These are phyloP conservation scores for Sporothrix protearum DNA, from an alignment of 2,329 filamentous ascomycete species.

Conservation along the genomic window DNA sequence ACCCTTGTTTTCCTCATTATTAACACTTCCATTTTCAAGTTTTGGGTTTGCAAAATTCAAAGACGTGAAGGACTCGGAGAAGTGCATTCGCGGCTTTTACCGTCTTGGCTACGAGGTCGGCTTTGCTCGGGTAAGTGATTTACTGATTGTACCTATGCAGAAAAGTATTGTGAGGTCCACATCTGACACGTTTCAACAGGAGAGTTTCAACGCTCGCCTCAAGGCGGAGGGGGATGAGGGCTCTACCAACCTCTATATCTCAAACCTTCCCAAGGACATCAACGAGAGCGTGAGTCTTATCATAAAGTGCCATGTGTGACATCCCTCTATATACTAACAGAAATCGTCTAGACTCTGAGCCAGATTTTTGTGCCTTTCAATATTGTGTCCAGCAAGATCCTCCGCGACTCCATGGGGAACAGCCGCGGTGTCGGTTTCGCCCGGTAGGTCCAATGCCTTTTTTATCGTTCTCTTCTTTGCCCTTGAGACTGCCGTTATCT, in stretches of 20 bases:
- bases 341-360: constrained; percentile 62
- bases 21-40: constrained; percentile 45
- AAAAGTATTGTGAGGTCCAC: neutral
- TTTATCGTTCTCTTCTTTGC: neutral
- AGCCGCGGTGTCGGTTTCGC: constrained; percentile 97
- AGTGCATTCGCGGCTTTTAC: constrained; percentile 94
- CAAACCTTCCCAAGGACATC: constrained; percentile 87
- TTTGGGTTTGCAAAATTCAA: constrained; percentile 98
- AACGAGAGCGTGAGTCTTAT: constrained; percentile 72
- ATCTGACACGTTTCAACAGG: constrained; percentile 50
- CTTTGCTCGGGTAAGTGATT: constrained; percentile 73
- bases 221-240: constrained; percentile 88
- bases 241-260: constrained; percentile 97
- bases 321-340: neutral
- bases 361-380: constrained; percentile 75
- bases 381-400: constrained; percentile 91
- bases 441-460: constrained; percentile 56
- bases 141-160: neutral
- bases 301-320: neutral
- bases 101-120: constrained; percentile 95
- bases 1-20: neutral
- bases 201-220: constrained; percentile 96
- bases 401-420: constrained; percentile 85
- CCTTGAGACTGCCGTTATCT: neutral
- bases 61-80: constrained; percentile 82